Conservation (phyloP, 495 filamentous ascomycete genomes). For the Penicillium mononematosum region DNA sequence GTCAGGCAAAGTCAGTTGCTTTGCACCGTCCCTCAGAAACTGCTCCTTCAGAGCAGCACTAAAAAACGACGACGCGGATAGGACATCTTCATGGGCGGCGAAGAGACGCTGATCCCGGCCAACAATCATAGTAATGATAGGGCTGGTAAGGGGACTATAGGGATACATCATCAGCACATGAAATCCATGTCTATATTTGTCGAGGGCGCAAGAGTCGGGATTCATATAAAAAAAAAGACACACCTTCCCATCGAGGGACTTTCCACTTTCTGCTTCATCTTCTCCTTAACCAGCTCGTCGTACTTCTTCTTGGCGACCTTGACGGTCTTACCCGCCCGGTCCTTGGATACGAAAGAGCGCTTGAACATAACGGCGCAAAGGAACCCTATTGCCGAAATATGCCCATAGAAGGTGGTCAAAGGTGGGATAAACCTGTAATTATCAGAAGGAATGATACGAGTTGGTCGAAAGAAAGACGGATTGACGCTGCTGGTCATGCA, state of each 20-base stretch:
- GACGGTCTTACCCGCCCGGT: constrained; percentile 75
- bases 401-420: constrained; percentile 13
- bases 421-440: constrained; percentile 24
- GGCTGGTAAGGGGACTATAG: constrained; percentile 61
- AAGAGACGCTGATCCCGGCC: constrained; percentile 77
- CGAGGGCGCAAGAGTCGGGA: background rate
- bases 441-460: constrained; percentile 40
- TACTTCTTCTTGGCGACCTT: constrained; percentile 70
- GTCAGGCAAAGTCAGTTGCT: constrained; percentile 59
- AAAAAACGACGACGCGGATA: constrained; percentile 60
- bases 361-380: constrained; percentile 69
- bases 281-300: constrained; percentile 71
- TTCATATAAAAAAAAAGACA: constrained; percentile 18
- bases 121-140: constrained; percentile 81
- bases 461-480: constrained; percentile 34
- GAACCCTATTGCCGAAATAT: constrained; percentile 2
- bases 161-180: background rate
- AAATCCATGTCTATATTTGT: background rate
- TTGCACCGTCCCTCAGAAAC: constrained; percentile 53
- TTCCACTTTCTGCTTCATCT: constrained; percentile 65
- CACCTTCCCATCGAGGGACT: constrained; percentile 52
- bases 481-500: constrained; percentile 42
- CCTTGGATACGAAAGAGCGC: constrained; percentile 73
- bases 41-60: constrained; percentile 53
- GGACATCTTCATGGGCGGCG: constrained; percentile 67